Base-by-base conservation (phyloP, 2,329 filamentous ascomycete species). In the Talaromyces sp. region DNA sequence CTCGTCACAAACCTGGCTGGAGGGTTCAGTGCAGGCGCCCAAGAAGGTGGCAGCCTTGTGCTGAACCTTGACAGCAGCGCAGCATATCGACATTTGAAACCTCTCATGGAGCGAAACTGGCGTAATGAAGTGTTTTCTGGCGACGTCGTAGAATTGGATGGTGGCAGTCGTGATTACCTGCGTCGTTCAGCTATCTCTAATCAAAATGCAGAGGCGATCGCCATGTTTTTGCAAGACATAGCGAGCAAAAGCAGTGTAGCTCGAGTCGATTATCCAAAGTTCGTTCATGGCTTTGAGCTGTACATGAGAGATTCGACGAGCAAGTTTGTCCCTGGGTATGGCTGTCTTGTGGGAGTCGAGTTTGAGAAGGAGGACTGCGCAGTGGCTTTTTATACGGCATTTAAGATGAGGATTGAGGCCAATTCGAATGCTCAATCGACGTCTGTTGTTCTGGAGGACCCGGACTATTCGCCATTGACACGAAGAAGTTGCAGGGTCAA, bases 1-100 rank as follows among this genome's bases (percentile, higher is more conserved):
- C 62, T 86, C 31, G 64, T 83, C 17, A 80, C 80, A 0, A 82
- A 78, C 26, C 73, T 86, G 17, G 86, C 83, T n/a, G 86, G 86
- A 69, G 77, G 78, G 1, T 86, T 87, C 66, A 83, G 74, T 62
- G 85, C 82, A 24, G 78, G 87, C 67, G 80, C 82, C 54, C 80
- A 86, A 74, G 82, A 74, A 35, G 84, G 80, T n/a, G 80, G 78
- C 56, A 65, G n/a, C n/a, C n/a, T 77, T 19, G 75, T 80, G 43
- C 73, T 86, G 43, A 84, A 82, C 65, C 82, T 81, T 7, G 26
- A 52, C 24, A 52, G 49, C 17, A 26, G 11, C 6, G 26, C 26
- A 3, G 53, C 17, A 8, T 35, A 55, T 10, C 53, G 31, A 35
- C 5, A 26, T 29, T 19, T 55, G 31, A 21, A 41, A 8, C 53